These are phyloP conservation scores for Tylopilus subfusipes DNA, from an alignment of 768 basidiomycete species.

Conservation along the genomic window DNA sequence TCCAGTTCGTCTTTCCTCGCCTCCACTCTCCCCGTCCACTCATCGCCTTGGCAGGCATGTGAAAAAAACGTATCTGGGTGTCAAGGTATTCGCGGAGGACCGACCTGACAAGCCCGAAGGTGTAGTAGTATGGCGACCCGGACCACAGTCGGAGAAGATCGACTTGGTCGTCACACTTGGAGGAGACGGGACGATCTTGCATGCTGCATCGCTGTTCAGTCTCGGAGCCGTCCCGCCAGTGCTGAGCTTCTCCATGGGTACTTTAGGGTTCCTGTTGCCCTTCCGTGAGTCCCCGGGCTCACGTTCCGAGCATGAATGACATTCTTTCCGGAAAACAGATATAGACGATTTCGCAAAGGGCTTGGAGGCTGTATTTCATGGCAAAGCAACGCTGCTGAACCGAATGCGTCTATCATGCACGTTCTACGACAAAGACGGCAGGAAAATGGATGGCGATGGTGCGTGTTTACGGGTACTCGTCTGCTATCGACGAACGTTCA, in stretches of 20 bases:
- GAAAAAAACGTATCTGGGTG: slow-evolving; percentile 52
- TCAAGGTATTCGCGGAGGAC: slow-evolving; percentile 65
- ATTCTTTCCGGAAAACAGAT: slow-evolving; percentile 45
- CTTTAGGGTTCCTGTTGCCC: slow-evolving; percentile 87
- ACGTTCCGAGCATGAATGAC: background rate
- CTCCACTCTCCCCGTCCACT: background rate
- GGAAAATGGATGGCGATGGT: slow-evolving; percentile 63
- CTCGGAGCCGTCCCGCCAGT: slow-evolving; percentile 90
- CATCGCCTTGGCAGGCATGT: slow-evolving; percentile 46
- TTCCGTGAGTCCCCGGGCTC: slow-evolving; percentile 62
- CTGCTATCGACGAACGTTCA: background rate
- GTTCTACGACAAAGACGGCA: slow-evolving; percentile 60
- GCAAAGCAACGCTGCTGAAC: slow-evolving; percentile 78
- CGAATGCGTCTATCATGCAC: slow-evolving; percentile 88
- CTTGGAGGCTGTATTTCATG: slow-evolving; percentile 72
- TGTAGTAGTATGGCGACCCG: slow-evolving; percentile 59
- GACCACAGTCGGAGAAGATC: slow-evolving; percentile 56
- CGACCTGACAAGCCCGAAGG: slow-evolving; percentile 61
- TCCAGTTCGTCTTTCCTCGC: slow-evolving; percentile 46
- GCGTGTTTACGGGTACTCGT: slow-evolving; percentile 16
- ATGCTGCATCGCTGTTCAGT: slow-evolving; percentile 88
- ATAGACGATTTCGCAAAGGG: slow-evolving; percentile 85
- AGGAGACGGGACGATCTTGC: slow-evolving; percentile 93
- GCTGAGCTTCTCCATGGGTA: slow-evolving; percentile 65
- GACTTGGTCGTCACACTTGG: slow-evolving; percentile 89